These are phyloP conservation scores for Saraca asoca DNA, from an alignment of 331 rosid genomes.

Conservation along the genomic window DNA sequence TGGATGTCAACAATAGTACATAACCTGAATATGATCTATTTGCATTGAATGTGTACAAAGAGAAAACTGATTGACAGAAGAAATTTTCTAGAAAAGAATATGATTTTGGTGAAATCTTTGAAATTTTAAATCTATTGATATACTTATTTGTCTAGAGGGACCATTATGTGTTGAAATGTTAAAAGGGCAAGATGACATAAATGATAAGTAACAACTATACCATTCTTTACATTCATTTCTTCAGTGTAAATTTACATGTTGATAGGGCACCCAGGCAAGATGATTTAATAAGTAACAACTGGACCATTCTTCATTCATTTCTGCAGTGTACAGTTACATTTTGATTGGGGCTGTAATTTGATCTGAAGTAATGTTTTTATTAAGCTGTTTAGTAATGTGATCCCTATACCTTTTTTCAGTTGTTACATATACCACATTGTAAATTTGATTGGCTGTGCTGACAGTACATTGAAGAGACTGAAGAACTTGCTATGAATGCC, in stretches of 20 bases:
- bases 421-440: background rate
- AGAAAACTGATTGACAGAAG: conserved; percentile 1
- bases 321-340: background rate
- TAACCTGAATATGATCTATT: conserved; percentile 3
- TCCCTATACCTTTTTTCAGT: conserved; percentile 19
- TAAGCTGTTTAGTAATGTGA: background rate
- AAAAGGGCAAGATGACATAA: conserved; percentile 10
- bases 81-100: background rate
- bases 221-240: background rate
- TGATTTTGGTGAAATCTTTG: background rate
- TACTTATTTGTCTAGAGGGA: background rate
- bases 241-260: background rate
- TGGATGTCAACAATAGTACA: background rate
- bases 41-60: conserved; percentile 5
- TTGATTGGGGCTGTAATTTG: background rate
- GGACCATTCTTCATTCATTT: too few species aligned
- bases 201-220: background rate
- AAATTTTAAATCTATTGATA: conserved; percentile 10
- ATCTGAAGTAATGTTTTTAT: background rate
- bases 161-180: background rate
- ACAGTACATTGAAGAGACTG: conserved; percentile 95
- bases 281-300: too few species aligned
- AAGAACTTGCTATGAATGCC: conserved; percentile 83
- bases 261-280: background rate
- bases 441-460: conserved; percentile 34